Conservation (phyloP, 164 flowering plant species). For the Macadamia tetraphylla region DNA sequence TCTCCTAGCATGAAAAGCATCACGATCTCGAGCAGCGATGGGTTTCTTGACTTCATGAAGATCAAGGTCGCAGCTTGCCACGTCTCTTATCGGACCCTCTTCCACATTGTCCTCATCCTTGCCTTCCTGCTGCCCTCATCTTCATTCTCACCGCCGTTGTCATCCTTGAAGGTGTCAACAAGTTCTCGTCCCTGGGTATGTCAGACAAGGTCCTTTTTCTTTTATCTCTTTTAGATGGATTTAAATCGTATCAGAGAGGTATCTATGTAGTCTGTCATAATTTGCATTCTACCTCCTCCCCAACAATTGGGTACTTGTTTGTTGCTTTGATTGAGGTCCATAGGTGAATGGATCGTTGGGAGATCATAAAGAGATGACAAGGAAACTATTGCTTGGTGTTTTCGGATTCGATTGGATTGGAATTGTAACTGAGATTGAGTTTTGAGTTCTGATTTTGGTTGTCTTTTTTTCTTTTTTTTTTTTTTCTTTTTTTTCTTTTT, state of each 20-base stretch:
- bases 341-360: not conserved
- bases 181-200: constrained; percentile 91
- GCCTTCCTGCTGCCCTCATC: constrained; percentile 87
- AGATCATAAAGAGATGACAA: not conserved
- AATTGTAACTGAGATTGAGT: not conserved
- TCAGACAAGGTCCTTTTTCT: not conserved
- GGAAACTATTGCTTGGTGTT: not conserved
- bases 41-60: constrained; percentile 94
- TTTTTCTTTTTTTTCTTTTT: no score
- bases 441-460: not conserved
- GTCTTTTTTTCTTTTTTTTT: no score
- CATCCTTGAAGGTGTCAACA: constrained; percentile 98
- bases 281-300: not conserved
- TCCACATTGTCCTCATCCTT: constrained; percentile 78
- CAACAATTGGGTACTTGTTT: not conserved
- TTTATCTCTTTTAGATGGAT: not conserved
- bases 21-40: constrained; percentile 79
- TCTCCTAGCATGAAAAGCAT: constrained; percentile 99
- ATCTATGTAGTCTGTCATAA: not conserved
- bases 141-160: constrained; percentile 96
- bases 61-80: constrained; percentile 97
- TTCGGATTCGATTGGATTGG: not conserved
- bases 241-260: not conserved
- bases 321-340: not conserved
- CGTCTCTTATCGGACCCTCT: constrained; percentile 82